These are phyloP conservation scores for Solanum medicagineum DNA, from an alignment of 257 asterid genomes.

Conservation along the genomic window DNA sequence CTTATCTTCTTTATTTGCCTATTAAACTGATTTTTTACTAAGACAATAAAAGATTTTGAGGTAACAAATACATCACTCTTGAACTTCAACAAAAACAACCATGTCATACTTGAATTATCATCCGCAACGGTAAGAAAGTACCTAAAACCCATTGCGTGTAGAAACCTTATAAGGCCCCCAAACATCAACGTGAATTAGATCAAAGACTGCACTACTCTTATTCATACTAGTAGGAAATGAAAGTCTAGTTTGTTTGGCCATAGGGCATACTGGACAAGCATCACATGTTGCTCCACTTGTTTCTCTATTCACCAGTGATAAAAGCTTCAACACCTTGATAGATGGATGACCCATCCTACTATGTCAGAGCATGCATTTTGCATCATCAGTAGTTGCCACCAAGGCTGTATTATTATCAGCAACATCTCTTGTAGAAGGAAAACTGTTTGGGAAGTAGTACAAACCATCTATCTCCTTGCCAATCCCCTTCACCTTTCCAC, in stretches of 20 bases:
- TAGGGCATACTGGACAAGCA: not conserved
- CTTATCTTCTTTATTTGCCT: not conserved
- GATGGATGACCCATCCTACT: not conserved
- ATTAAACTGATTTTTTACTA: not conserved
- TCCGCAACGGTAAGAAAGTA: not conserved
- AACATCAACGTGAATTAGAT: too few species aligned
- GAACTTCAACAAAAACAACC: not conserved
- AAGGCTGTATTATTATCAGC: not conserved
- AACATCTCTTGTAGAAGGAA: too few species aligned
- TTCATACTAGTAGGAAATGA: not conserved
- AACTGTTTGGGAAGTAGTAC: not conserved
- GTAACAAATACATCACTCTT: not conserved
- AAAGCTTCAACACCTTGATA: not conserved
- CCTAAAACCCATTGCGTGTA: not conserved
- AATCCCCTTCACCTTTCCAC: not conserved
- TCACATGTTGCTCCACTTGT: not conserved
- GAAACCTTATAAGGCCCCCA: not conserved
- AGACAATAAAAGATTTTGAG: not conserved
- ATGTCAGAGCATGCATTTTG: not conserved
- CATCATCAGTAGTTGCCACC: not conserved
- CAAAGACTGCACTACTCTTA: not conserved
- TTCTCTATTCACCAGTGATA: not conserved
- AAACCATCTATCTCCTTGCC: not conserved
- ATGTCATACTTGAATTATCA: not conserved
- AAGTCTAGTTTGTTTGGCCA: not conserved